Base-by-base conservation (phyloP, 2,329 filamentous ascomycete genomes). In the Ceratocystis harringtonii region DNA sequence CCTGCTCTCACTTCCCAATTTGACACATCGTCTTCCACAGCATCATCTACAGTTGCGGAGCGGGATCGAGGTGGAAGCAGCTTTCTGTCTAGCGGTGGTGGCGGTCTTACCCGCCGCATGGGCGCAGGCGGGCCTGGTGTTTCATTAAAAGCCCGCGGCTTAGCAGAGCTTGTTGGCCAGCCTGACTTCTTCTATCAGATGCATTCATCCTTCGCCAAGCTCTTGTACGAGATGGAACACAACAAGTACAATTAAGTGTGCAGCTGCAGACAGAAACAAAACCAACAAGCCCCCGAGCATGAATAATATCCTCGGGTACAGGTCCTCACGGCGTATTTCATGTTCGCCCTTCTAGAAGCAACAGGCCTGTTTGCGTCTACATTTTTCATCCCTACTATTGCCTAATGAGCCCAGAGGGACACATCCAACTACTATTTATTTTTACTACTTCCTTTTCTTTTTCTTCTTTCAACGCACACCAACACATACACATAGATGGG, bases 171-270 rank as follows among this genome's bases (percentile, higher is more conserved):
- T 50, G 82, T 86, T 32, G 85, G 85, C 22, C 76, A 83, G 69
- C 84, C 85, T 3, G 84, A 87, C 71, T 85, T 88, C 70, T 88
- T 88, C 69, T 81, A 87, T 65, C 81, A 86, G 74, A 74, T 88
- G 68, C 85, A 88, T 72, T 76, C 79, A 48, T 78, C 79, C 68
- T 88, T 88, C 71, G 85, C 87, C 30, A 78, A 80, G 70, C 75
- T 88, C 50, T 74, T 87, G 63, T 76, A 85, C 17, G 82, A 86
- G 72, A 76, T 84, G 32, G 79, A 80, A 17, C 52, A 65, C 45
- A 67, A 66, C 63, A 50, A 63, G 60, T 32, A 60, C 64, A 44
- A 41, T 25, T 66, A 41, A 22, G 36, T 41, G 36, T 3, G 10
- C 36, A 41, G 36, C 12, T 41, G 36, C 1, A 41, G 10, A 41